Percentiles rank a stretch among this genome's conserved stretches.
phyloP scores from a whole-genome alignment of 495 filamentous ascomycete genomes.

The Penicillium egyptiacum region DNA sequence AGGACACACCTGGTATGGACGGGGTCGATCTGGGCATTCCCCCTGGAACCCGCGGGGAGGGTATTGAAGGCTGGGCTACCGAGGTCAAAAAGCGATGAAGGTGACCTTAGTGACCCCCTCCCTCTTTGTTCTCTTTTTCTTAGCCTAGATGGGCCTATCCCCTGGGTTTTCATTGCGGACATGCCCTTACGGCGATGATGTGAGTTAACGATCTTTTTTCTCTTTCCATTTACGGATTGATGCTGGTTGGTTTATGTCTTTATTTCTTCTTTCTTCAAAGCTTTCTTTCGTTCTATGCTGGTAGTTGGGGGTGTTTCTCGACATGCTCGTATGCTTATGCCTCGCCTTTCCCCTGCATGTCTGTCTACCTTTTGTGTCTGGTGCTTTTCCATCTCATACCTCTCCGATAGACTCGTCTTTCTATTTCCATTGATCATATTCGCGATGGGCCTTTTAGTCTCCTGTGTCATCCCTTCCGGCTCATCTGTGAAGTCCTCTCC shows the following conservation, averaged over 20 bases:
- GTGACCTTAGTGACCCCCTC: neutral
- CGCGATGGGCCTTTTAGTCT: neutral
- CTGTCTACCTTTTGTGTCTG: neutral
- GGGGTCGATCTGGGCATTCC: slow-evolving; percentile 66
- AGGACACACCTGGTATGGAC: slow-evolving; percentile 85
- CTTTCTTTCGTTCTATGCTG: slow-evolving; percentile 9
- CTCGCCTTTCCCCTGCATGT: neutral
- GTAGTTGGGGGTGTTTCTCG: slow-evolving; percentile 10
- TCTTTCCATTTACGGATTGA: slow-evolving; percentile 15
- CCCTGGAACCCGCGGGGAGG: slow-evolving; percentile 83
- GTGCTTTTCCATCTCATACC: neutral
- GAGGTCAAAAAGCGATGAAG: slow-evolving; percentile 81
- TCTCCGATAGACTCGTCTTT: slow-evolving; percentile 7
- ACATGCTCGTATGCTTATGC: slow-evolving; percentile 7
- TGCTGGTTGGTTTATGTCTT: slow-evolving; percentile 18
- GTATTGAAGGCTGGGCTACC: slow-evolving; percentile 91
- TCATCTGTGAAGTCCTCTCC: neutral
- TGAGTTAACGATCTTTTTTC: slow-evolving; percentile 29
- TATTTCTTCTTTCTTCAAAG: slow-evolving; percentile 3
- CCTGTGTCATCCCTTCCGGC: neutral
- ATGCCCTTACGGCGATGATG: slow-evolving; percentile 16
- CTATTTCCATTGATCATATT: slow-evolving; percentile 1
- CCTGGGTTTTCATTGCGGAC: slow-evolving; percentile 14
- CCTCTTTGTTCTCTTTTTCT: slow-evolving; percentile 12
- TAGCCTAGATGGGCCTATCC: slow-evolving; percentile 22